phyloP scores from a whole-genome alignment of 2,329 filamentous ascomycete species.

The Chaetomium olivaceum region DNA sequence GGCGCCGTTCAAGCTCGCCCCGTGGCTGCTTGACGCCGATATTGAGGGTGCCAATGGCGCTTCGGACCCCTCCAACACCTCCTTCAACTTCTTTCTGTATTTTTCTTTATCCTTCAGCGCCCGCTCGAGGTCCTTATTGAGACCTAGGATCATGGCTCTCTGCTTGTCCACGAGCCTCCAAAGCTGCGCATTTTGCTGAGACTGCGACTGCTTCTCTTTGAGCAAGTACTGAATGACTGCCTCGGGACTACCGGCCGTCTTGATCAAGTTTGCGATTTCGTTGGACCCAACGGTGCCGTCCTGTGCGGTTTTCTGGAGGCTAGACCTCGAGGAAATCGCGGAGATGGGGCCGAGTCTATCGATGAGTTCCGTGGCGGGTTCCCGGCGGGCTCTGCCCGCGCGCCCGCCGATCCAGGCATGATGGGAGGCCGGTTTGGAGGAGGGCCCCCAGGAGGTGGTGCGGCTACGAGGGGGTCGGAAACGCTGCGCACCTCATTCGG shows the following conservation, averaged over 20 bases:
- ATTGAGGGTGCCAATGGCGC: constrained; percentile 33
- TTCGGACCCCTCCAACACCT: constrained; percentile 54
- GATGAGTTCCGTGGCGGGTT: constrained; percentile 72
- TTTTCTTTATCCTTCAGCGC: constrained; percentile 92
- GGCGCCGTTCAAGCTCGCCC: constrained; percentile 24
- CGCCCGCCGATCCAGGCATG: constrained; percentile 51
- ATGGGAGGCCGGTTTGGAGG: constrained; percentile 41
- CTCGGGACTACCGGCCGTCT: constrained; percentile 84
- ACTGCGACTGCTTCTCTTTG: constrained; percentile 86
- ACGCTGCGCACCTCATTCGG: constrained; percentile 54
- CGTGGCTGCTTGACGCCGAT: constrained; percentile 21
- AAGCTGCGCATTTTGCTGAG: constrained; percentile 86
- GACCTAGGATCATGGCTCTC: constrained; percentile 83
- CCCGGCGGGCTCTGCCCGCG: constrained; percentile 44
- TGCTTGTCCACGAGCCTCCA: constrained; percentile 98
- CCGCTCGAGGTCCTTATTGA: constrained; percentile 92
- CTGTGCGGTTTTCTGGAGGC: constrained; percentile 59
- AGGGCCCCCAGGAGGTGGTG: constrained; percentile 47
- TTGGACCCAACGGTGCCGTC: constrained; percentile 62
- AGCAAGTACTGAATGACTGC: constrained; percentile 84
- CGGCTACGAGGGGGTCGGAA: constrained; percentile 46
- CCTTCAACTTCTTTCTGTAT: constrained; percentile 88
- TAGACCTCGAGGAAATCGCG: constrained; percentile 62
- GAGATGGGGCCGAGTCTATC: constrained; percentile 93
- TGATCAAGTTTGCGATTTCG: constrained; percentile 77